Base-by-base conservation (phyloP, 1,284 basidiomycete genomes). In the Leccinum ponderosum region DNA sequence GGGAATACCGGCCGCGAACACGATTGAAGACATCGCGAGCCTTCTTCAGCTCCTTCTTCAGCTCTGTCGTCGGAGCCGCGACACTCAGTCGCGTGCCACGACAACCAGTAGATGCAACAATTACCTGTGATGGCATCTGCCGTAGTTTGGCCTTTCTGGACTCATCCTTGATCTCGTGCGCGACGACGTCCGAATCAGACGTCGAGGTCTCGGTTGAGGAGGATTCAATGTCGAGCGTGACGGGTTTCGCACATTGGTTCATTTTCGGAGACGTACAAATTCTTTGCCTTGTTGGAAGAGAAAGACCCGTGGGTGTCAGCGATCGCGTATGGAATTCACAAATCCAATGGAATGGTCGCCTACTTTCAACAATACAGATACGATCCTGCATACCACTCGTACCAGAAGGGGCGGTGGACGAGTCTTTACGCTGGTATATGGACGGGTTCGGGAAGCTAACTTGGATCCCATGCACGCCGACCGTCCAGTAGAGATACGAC, bases 401-500 rank as follows among this genome's bases (percentile, higher is more conserved):
- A 25, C 22, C 22, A 29, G 88, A 90, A 25, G 87, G 87, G 4
- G 85, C 17, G 3, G 42, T 74, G 69, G 84, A 80, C n/a, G 80
- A 80, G 12, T 81, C 73, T 11, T 81, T 20, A 44, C n/a, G 42
- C 17, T 44, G 76, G 64, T 87, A 76, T 66, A 81, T 68, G 5
- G 86, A 81, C 14, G 94, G 95, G 71, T 94, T 89, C 27, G 88
- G 83, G 75, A 98, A 93, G 20, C 87, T 84, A 65, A 99, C 91
- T 74, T 91, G 86, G 74, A 98, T 96, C 55, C 97, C 97, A 76
- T 99, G 97, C 3, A 85, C 83, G 62, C 96, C 97, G 63, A 97
- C 76, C 7, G 87, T 89, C 97, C 97, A 99, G 76, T 95, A 94
- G 57, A 97, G 86, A 69, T 97, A 95, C 44, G 90, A 87, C 22